These are phyloP conservation scores for Suaeda aralocaspica DNA, from an alignment of 148 eudicot species.

Conservation along the genomic window DNA sequence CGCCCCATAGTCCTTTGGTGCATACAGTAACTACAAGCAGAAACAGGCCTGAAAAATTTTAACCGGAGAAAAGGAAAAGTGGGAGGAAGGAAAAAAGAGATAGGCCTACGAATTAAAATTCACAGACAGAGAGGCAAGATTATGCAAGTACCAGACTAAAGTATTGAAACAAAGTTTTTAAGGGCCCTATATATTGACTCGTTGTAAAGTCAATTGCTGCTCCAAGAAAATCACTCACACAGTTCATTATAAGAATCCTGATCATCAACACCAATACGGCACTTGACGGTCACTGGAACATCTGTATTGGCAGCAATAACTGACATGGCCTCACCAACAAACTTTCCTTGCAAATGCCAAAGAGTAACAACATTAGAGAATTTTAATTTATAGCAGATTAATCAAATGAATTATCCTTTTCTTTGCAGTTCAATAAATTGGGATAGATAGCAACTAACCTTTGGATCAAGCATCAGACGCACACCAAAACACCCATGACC, in stretches of 20 bases:
- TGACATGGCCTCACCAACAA: conserved; percentile 97
- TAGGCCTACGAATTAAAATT: not conserved
- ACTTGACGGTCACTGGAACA: conserved; percentile 93
- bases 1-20: not conserved
- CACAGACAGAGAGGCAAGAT: not conserved
- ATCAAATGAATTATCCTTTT: not conserved
- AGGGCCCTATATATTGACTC: not conserved
- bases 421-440: not conserved
- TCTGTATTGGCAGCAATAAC: conserved; percentile 87
- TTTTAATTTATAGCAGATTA: conserved; percentile 16
- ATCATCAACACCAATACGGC: conserved; percentile 94
- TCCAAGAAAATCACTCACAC: conserved; percentile 46
- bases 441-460: conserved; percentile 41
- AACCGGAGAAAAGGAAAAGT: not conserved
- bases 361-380: conserved; percentile 27
- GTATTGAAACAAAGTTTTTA: not conserved
- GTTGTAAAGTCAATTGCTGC: not conserved
- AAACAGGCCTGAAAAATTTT: conserved; percentile 3
- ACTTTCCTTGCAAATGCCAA: conserved; percentile 66
- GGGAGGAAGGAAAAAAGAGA: not conserved
- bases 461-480: conserved; percentile 91
- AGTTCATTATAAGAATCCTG: conserved; percentile 93
- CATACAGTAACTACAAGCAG: not conserved
- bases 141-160: not conserved
- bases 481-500: conserved; percentile 98